These are phyloP conservation scores for Euclidium syriacum DNA, from an alignment of 345 rosid genomes.

Conservation along the genomic window DNA sequence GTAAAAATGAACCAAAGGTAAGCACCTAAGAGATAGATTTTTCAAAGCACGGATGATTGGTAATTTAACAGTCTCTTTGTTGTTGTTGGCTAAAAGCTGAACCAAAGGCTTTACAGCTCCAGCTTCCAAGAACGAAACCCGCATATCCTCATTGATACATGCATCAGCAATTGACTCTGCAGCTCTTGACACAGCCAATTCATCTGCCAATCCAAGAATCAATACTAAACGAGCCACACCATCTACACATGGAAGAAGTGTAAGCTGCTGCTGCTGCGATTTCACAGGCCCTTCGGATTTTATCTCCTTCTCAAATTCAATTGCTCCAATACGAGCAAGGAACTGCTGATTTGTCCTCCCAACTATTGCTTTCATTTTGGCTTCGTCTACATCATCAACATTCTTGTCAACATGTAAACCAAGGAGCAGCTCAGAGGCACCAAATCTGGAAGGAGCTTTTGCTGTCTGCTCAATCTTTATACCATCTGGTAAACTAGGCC, in stretches of 20 bases:
- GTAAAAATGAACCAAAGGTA: background rate
- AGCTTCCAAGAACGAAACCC: slow-evolving; percentile 77
- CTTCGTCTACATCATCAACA: slow-evolving; percentile 46
- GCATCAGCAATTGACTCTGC: slow-evolving; percentile 76
- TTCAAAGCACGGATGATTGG: slow-evolving; percentile 61
- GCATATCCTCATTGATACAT: slow-evolving; percentile 69
- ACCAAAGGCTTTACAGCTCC: slow-evolving; percentile 71
- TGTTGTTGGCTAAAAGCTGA: slow-evolving; percentile 58
- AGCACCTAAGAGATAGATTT: slow-evolving; percentile 69
- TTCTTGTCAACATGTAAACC: slow-evolving; percentile 53
- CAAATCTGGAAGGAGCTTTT: slow-evolving; percentile 57
- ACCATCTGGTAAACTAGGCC: slow-evolving; percentile 87
- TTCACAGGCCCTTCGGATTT: slow-evolving; percentile 36
- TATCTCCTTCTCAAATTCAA: slow-evolving; percentile 56
- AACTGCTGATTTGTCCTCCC: slow-evolving; percentile 71
- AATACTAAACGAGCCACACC: slow-evolving; percentile 88
- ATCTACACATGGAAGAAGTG: slow-evolving; percentile 70
- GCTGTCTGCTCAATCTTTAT: slow-evolving; percentile 49
- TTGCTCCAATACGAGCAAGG: slow-evolving; percentile 81
- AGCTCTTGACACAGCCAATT: slow-evolving; percentile 59
- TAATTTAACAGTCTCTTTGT: slow-evolving; percentile 38
- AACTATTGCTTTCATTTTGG: slow-evolving; percentile 66
- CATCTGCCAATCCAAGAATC: slow-evolving; percentile 78
- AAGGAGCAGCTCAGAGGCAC: slow-evolving; percentile 73
- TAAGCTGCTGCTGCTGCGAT: slow-evolving; percentile 32